Conservation (phyloP, 192 early-diverging fungal species). For the Rhizophagus sp. region DNA sequence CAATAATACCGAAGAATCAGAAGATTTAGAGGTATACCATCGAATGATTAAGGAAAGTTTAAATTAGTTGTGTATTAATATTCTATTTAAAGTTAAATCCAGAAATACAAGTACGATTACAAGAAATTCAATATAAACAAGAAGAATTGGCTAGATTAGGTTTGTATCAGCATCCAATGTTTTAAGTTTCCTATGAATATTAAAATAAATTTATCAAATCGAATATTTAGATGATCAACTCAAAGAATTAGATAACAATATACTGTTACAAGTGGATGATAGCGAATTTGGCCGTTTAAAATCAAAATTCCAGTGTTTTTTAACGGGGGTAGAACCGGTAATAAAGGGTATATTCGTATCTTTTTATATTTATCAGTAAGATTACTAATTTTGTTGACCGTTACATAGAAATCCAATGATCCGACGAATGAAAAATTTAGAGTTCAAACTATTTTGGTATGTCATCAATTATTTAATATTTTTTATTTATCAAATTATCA, state of each 20-base stretch:
- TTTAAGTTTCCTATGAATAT: background rate
- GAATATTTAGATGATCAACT: background rate
- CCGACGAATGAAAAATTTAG: too few species aligned
- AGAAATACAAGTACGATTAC: background rate
- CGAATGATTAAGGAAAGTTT: background rate
- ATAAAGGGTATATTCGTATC: too few species aligned
- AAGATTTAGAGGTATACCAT: background rate
- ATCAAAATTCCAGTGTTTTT: too few species aligned
- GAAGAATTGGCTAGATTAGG: slow-evolving; percentile 1
- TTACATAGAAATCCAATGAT: too few species aligned
- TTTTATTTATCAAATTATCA: too few species aligned
- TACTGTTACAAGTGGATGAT: too few species aligned
- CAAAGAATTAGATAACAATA: background rate
- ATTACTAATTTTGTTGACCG: too few species aligned
- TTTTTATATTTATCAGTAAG: too few species aligned
- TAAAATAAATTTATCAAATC: background rate
- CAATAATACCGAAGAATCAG: background rate
- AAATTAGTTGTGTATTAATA: background rate
- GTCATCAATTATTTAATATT: too few species aligned
- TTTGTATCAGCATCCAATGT: background rate
- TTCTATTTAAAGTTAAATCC: background rate
- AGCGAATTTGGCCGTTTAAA: too few species aligned
- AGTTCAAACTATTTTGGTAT: too few species aligned
- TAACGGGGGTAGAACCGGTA: too few species aligned
- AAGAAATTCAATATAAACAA: background rate